phyloP scores from a whole-genome alignment of 495 filamentous ascomycete genomes.

The Astrothelium subdiscretum region DNA sequence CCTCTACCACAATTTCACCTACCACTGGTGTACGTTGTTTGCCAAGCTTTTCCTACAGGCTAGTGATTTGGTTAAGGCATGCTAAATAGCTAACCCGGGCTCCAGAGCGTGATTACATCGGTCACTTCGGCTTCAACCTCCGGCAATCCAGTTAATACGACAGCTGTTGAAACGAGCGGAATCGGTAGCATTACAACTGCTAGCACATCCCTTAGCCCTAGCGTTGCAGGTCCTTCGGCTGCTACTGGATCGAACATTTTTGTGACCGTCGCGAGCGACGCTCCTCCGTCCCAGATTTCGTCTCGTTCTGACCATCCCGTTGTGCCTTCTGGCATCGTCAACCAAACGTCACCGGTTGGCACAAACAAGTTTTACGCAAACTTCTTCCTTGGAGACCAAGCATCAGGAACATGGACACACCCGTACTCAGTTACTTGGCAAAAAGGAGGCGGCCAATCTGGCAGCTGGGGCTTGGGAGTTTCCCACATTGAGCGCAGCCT shows the following conservation, averaged over 20 bases:
- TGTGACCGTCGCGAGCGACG: constrained; percentile 24
- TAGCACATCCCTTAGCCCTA: constrained; percentile 15
- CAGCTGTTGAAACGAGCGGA: not conserved
- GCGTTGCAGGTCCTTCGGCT: constrained; percentile 13
- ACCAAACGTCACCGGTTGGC: constrained; percentile 43
- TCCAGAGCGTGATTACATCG: not conserved
- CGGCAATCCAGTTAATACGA: not conserved
- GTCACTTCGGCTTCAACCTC: not conserved
- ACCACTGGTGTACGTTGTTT: not conserved
- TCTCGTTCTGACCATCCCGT: constrained; percentile 27
- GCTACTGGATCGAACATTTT: constrained; percentile 24
- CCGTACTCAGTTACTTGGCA: constrained; percentile 77
- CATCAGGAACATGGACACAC: constrained; percentile 61
- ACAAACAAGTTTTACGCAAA: constrained; percentile 95
- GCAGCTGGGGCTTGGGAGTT: constrained; percentile 66
- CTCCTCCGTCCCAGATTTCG: constrained; percentile 24
- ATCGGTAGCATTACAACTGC: constrained; percentile 12
- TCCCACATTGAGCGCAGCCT: constrained; percentile 58
- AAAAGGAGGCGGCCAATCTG: constrained; percentile 50
- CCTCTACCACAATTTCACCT: not conserved
- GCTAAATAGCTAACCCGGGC: not conserved
- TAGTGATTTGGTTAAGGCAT: no score
- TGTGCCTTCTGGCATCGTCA: constrained; percentile 19
- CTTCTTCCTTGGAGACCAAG: constrained; percentile 69
- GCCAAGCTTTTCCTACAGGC: not conserved